A percentile compares a stretch with the other conserved stretches of the same genome.
phyloP scores from a whole-genome alignment of 176 grass and related monocot genomes.

The Bothriochloa decipiens region DNA sequence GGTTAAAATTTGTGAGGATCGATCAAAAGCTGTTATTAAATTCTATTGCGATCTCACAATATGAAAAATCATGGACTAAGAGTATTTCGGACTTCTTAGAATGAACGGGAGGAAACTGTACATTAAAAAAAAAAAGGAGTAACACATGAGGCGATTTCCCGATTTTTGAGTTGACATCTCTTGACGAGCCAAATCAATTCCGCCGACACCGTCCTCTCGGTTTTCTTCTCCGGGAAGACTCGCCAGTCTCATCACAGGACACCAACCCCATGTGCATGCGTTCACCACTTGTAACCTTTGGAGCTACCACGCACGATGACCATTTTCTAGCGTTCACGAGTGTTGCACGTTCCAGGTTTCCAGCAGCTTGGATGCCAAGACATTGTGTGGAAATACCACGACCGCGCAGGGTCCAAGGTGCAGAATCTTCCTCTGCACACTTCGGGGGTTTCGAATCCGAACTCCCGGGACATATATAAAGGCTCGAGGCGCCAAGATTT shows the following conservation, averaged over 20 bases:
- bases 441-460: background rate
- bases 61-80: no score
- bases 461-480: background rate
- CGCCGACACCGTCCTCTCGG: no score
- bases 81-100: no score
- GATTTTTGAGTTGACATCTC: no score
- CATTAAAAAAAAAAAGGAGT: no score
- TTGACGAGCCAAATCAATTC: no score
- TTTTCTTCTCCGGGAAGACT: background rate
- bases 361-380: constrained; percentile 9
- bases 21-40: no score
- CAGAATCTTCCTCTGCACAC: constrained; percentile 38
- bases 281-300: background rate
- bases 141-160: no score
- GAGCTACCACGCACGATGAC: background rate
- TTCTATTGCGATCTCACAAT: no score
- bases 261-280: background rate
- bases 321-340: background rate
- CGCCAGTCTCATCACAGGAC: background rate
- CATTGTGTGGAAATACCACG: background rate
- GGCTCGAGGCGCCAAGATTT: background rate
- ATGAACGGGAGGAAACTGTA: no score
- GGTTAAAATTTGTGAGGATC: no score
- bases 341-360: background rate
- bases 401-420: background rate